These are phyloP conservation scores for Castanospermum australe DNA, from an alignment of 306 rosid genomes.

Conservation along the genomic window DNA sequence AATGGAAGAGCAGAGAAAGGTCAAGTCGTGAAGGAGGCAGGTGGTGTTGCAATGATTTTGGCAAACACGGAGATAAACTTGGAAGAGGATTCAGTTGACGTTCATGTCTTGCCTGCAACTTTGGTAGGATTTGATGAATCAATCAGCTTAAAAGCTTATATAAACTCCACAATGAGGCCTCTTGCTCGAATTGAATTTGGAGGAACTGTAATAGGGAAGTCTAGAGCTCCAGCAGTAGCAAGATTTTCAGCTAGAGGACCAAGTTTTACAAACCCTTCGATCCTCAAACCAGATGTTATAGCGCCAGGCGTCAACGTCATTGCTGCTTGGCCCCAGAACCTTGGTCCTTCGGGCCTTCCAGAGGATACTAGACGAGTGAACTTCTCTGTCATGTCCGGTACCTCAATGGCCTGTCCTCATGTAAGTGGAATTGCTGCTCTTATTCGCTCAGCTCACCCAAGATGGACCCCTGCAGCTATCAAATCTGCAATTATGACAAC, in stretches of 20 bases:
- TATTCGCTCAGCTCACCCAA: conserved; percentile 68
- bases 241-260: conserved; percentile 90
- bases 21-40: conserved; percentile 82
- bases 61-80: conserved; percentile 77
- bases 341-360: conserved; percentile 85
- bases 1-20: conserved; percentile 94
- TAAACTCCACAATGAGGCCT: conserved; percentile 65
- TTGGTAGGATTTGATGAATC: conserved; percentile 84
- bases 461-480: conserved; percentile 80
- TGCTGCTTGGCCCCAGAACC: conserved; percentile 98
- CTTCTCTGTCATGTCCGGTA: conserved; percentile 92
- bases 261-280: conserved; percentile 77
- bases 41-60: conserved; percentile 85
- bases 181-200: conserved; percentile 63
- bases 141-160: conserved; percentile 56
- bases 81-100: conserved; percentile 91
- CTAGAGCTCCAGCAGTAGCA: conserved; percentile 84
- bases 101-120: conserved; percentile 90
- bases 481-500: conserved; percentile 90
- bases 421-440: conserved; percentile 87
- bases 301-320: conserved; percentile 96
- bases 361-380: conserved; percentile 78
- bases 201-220: conserved; percentile 74
- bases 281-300: conserved; percentile 88
- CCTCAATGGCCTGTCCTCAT: conserved; percentile 97